phyloP scores from a whole-genome alignment of 2,329 filamentous ascomycete species.

The Camillea tinctor region DNA sequence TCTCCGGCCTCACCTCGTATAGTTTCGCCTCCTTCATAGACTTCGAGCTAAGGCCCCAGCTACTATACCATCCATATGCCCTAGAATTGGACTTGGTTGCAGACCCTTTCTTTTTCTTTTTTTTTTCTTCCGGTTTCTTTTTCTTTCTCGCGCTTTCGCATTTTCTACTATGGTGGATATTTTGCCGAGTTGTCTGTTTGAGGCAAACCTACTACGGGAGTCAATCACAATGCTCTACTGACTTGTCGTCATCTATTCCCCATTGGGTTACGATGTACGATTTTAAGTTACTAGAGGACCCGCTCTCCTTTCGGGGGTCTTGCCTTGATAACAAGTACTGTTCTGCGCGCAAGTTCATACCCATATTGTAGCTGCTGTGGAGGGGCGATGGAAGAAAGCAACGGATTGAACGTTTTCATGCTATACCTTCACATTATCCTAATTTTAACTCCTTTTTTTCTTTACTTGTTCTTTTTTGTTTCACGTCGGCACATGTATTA shows the following conservation, averaged over 20 bases:
- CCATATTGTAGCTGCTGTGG: conserved; percentile 11
- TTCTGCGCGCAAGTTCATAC: conserved; percentile 14
- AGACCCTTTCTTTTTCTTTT: background rate
- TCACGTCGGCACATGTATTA: conserved; percentile 19
- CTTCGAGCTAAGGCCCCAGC: background rate
- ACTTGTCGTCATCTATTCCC: background rate
- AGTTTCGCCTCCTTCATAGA: background rate
- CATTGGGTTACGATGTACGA: background rate
- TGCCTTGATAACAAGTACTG: conserved; percentile 9
- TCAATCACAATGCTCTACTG: background rate
- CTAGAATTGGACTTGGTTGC: background rate
- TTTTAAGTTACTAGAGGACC: background rate
- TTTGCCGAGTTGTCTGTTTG: background rate
- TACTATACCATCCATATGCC: background rate
- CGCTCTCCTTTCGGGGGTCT: background rate
- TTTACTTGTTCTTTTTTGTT: conserved; percentile 10
- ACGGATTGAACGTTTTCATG: background rate
- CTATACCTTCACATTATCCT: background rate
- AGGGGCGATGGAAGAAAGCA: conserved; percentile 2
- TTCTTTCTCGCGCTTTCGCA: background rate
- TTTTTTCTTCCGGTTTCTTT: background rate
- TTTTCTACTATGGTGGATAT: background rate
- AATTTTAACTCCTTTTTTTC: conserved; percentile 2
- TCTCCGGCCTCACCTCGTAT: background rate
- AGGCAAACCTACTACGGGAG: background rate